A percentile compares a stretch with the other conserved stretches of the same genome.
These are phyloP conservation scores for Thalia dealbata DNA, from an alignment of 176 grass and related monocot genomes.

Conservation along the genomic window DNA sequence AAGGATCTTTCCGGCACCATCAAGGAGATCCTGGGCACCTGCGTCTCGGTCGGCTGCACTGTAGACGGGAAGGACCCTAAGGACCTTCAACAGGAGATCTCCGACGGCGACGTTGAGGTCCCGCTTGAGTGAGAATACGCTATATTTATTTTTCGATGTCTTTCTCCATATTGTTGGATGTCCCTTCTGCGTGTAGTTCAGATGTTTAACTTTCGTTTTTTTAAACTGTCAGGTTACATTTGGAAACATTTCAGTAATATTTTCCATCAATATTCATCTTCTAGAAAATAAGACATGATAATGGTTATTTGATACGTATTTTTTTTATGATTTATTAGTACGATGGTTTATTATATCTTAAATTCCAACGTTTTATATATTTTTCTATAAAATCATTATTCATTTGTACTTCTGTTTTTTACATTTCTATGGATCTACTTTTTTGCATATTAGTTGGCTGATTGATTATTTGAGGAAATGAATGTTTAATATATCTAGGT, in stretches of 20 bases:
- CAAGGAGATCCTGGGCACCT: conserved; percentile 68
- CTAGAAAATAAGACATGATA: not conserved
- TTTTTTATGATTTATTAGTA: too few relatives aligned
- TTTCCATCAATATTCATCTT: not conserved
- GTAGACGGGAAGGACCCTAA: conserved; percentile 66
- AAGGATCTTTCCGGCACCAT: conserved; percentile 46
- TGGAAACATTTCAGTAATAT: not conserved
- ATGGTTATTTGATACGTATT: not conserved
- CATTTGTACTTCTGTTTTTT: too few relatives aligned
- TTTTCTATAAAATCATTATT: too few relatives aligned
- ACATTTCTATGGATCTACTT: too few relatives aligned
- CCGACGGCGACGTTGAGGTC: conserved; percentile 47
- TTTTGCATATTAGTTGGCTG: too few relatives aligned
- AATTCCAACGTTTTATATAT: too few relatives aligned
- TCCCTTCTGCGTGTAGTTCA: not conserved
- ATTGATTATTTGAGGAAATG: too few relatives aligned
- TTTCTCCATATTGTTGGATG: not conserved
- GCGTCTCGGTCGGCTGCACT: conserved; percentile 61
- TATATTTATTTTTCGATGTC: not conserved
- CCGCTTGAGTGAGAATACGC: not conserved
- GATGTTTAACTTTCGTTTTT: not conserved
- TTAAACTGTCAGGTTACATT: not conserved
- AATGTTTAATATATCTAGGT: too few relatives aligned
- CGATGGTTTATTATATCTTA: too few relatives aligned
- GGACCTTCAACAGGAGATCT: conserved; percentile 59